phyloP scores from a whole-genome alignment of 495 filamentous ascomycete genomes.

The Ramalina intermedia region DNA sequence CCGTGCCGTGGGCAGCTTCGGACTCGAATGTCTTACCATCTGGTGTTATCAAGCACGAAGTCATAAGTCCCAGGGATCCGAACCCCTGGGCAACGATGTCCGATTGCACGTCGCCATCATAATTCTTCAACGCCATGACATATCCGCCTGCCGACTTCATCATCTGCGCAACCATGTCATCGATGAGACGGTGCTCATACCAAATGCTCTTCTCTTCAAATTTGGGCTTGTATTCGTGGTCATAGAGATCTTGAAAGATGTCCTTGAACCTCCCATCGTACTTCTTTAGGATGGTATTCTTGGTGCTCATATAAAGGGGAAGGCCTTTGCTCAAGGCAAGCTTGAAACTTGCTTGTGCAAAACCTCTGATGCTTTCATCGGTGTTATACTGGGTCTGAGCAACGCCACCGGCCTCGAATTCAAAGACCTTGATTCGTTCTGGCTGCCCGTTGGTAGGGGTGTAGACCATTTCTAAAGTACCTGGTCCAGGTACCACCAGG shows the following conservation, averaged over 20 bases:
- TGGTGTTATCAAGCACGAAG: constrained; percentile 88
- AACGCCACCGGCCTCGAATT: constrained; percentile 73
- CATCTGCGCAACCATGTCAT: constrained; percentile 99
- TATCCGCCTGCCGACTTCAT: constrained; percentile 92
- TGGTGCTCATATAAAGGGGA: constrained; percentile 96
- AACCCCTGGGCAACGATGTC: constrained; percentile 97
- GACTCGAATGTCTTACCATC: constrained; percentile 92
- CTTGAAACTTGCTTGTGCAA: constrained; percentile 94
- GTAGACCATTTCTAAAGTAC: constrained; percentile 86
- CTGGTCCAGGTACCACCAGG: constrained; percentile 60
- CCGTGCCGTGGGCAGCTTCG: constrained; percentile 95
- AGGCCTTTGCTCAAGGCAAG: constrained; percentile 72
- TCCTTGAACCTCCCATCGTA: constrained; percentile 99
- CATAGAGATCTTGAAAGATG: constrained; percentile 95
- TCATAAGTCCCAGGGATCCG: constrained; percentile 96
- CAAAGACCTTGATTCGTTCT: constrained; percentile 74
- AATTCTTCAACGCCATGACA: constrained; percentile 98
- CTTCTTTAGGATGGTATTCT: constrained; percentile 98
- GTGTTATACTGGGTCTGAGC: constrained; percentile 97
- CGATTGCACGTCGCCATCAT: constrained; percentile 97
- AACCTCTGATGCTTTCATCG: constrained; percentile 81
- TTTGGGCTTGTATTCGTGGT: constrained; percentile 66
- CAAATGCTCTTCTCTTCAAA: constrained; percentile 89
- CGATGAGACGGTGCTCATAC: constrained; percentile 98
- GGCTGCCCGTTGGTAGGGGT: constrained; percentile 73